phyloP scores from a whole-genome alignment of 116 monocot genomes.

The Iris pallida region DNA sequence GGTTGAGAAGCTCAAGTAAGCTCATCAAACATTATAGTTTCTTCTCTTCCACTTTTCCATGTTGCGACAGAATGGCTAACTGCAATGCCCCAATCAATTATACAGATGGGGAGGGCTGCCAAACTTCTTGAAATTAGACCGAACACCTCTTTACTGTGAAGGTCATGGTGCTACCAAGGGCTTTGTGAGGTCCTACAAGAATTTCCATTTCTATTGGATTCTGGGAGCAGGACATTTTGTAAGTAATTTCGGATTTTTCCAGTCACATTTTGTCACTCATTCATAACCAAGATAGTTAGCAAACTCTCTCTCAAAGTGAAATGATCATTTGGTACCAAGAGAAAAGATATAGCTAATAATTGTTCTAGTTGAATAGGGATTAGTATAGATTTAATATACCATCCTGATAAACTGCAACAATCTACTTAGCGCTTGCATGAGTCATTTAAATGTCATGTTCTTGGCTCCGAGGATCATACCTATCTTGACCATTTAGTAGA shows the following conservation, averaged over 20 bases:
- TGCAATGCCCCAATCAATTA: not conserved
- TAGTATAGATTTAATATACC: too few species aligned
- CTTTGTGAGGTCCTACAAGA: conserved; percentile 60
- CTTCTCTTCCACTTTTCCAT: not conserved
- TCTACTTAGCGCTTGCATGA: too few species aligned
- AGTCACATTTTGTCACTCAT: too few species aligned
- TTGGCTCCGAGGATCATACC: too few species aligned
- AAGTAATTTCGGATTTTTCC: conserved; percentile 21
- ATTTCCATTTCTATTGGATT: conserved; percentile 83
- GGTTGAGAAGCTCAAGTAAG: conserved; percentile 85
- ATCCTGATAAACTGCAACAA: too few species aligned
- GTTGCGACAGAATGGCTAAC: not conserved
- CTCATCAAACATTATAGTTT: not conserved
- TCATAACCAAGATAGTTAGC: too few species aligned
- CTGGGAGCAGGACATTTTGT: conserved; percentile 83
- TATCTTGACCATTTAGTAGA: too few species aligned
- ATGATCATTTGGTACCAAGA: too few species aligned
- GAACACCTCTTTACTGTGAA: conserved; percentile 61
- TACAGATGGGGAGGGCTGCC: conserved; percentile 72
- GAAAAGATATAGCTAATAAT: too few species aligned
- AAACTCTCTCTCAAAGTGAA: too few species aligned
- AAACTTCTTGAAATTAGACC: conserved; percentile 28
- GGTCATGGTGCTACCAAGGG: conserved; percentile 38
- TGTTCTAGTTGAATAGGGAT: too few species aligned
- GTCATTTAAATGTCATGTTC: too few species aligned